Conservation (phyloP, 257 asterid species). For the Solanum sitiens region DNA sequence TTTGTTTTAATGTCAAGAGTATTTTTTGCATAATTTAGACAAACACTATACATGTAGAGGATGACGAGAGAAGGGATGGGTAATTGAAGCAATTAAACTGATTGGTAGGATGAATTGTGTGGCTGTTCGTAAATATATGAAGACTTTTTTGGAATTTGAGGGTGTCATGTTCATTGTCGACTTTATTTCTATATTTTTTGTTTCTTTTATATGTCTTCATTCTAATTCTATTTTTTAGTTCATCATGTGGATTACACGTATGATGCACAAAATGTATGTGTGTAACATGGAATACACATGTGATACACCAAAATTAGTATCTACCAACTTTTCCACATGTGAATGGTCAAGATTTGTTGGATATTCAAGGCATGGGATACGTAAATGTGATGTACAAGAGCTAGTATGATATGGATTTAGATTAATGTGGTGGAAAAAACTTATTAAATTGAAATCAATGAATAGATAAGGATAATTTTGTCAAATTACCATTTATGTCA, state of each 20-base stretch:
- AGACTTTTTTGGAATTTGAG: not conserved
- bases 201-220: not conserved
- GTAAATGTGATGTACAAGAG: not conserved
- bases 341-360: not conserved
- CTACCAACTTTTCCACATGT: not conserved
- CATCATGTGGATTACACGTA: not conserved
- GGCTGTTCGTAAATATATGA: not conserved
- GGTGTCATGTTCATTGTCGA: not conserved
- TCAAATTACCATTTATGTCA: not conserved
- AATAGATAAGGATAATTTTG: not conserved
- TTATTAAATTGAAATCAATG: too few species aligned
- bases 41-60: not conserved
- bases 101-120: not conserved
- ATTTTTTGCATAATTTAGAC: not conserved
- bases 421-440: not conserved
- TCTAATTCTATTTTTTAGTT: not conserved
- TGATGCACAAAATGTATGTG: not conserved
- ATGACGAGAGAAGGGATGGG: not conserved
- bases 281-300: not conserved
- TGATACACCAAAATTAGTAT: not conserved
- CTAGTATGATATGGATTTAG: not conserved
- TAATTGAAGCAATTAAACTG: too few species aligned
- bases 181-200: too few species aligned
- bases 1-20: not conserved
- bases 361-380: not conserved